A percentile compares a stretch with the other conserved stretches of the same genome.
Conservation (phyloP, 371 early-diverging fungal genomes). For the Basidiobolus meristosporus region DNA sequence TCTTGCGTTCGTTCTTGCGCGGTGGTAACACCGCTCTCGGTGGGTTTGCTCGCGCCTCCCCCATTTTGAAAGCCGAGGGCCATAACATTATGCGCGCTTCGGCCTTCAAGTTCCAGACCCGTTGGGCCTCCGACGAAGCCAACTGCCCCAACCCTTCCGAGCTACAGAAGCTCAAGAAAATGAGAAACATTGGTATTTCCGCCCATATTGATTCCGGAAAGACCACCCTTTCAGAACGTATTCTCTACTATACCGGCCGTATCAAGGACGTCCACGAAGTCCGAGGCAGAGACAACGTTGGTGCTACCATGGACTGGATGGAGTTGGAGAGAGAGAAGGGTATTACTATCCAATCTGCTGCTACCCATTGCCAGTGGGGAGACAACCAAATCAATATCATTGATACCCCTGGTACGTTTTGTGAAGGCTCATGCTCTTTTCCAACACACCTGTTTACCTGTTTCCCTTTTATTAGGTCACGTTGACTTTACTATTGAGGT, state of each 20-base stretch:
- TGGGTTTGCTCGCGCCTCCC: too few relatives aligned
- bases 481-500: slow-evolving; percentile 89
- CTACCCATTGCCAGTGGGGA: slow-evolving; percentile 70
- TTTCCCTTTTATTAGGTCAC: slow-evolving; percentile 31
- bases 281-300: slow-evolving; percentile 90
- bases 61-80: too few relatives aligned
- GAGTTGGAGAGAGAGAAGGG: slow-evolving; percentile 94
- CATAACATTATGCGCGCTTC: too few relatives aligned
- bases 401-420: slow-evolving; percentile 59
- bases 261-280: slow-evolving; percentile 95
- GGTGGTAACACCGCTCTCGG: too few relatives aligned
- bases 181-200: slow-evolving; percentile 95
- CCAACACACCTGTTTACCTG: not conserved
- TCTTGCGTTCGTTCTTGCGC: too few relatives aligned
- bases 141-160: too few relatives aligned
- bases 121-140: too few relatives aligned
- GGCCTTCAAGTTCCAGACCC: too few relatives aligned
- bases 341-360: slow-evolving; percentile 82
- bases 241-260: slow-evolving; percentile 88
- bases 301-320: slow-evolving; percentile 98
- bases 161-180: too few relatives aligned
- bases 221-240: slow-evolving; percentile 93
- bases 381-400: slow-evolving; percentile 74
- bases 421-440: not conserved
- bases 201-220: slow-evolving; percentile 98